Conservation (phyloP, 306 rosid genomes). For the Castanopsis chinensis region DNA sequence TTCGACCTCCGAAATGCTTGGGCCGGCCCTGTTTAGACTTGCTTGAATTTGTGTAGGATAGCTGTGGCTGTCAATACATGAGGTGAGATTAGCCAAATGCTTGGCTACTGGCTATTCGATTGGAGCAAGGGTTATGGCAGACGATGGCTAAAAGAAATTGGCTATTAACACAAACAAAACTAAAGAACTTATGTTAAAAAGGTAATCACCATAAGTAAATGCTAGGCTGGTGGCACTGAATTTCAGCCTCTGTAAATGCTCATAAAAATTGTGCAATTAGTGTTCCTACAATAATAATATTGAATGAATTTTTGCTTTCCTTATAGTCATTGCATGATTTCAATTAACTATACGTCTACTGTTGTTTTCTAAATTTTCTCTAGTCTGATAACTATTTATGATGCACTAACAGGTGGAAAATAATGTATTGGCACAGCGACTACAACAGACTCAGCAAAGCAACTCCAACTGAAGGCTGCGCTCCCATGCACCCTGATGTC, state of each 20-base stretch:
- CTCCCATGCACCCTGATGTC: no score
- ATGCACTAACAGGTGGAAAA: constrained; percentile 53
- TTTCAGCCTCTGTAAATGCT: not conserved
- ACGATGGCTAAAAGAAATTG: no score
- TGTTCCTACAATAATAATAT: not conserved
- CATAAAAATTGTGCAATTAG: not conserved
- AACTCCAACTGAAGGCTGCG: constrained; percentile 65
- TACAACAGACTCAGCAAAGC: constrained; percentile 81
- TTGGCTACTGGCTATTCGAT: not conserved
- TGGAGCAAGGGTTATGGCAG: no score
- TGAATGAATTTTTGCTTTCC: not conserved
- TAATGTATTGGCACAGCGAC: constrained; percentile 57
- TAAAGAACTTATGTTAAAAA: no score
- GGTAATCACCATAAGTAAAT: no score
- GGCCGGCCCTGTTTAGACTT: no score
- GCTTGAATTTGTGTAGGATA: no score
- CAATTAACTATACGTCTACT: not conserved
- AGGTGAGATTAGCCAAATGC: no score
- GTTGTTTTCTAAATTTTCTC: not conserved
- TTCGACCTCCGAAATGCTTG: no score
- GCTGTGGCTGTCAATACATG: no score
- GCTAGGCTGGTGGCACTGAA: no score
- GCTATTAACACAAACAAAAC: no score
- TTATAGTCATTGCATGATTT: not conserved
- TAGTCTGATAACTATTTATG: not conserved